These are phyloP conservation scores for Neofusicoccum laricinum DNA, from an alignment of 2,329 filamentous ascomycete species.

Conservation along the genomic window DNA sequence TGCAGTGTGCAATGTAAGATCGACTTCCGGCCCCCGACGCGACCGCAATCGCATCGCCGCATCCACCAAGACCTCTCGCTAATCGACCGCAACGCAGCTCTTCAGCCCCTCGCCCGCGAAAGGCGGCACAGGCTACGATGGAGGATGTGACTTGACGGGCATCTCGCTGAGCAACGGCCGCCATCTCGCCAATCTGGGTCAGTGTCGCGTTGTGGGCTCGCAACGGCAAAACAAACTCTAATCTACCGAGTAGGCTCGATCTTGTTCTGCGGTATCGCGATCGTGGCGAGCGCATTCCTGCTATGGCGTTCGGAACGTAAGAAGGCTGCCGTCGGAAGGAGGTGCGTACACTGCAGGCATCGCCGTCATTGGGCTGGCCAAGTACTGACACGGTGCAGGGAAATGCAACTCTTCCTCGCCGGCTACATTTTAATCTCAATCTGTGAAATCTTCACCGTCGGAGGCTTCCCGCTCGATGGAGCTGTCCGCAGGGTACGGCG, in stretches of 20 bases:
- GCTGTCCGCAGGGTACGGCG: slow-evolving; percentile 68
- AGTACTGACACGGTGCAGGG: slow-evolving; percentile 54
- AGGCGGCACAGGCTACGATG: neutral
- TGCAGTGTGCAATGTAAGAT: slow-evolving; percentile 49
- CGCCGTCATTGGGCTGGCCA: neutral
- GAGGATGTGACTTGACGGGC: slow-evolving; percentile 70
- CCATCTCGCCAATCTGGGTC: slow-evolving; percentile 79
- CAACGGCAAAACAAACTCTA: slow-evolving; percentile 7
- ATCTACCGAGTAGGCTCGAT: slow-evolving; percentile 68
- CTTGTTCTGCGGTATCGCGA: slow-evolving; percentile 73
- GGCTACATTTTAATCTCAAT: slow-evolving; percentile 85
- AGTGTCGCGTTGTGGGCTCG: slow-evolving; percentile 30
- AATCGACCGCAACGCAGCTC: slow-evolving; percentile 51
- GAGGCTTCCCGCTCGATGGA: slow-evolving; percentile 74
- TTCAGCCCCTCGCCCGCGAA: slow-evolving; percentile 58
- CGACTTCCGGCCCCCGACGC: neutral
- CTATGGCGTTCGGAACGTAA: slow-evolving; percentile 82
- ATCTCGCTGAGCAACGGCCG: slow-evolving; percentile 66
- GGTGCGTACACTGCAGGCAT: slow-evolving; percentile 50
- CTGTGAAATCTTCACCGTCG: slow-evolving; percentile 95
- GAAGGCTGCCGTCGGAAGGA: slow-evolving; percentile 87
- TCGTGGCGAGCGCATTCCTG: slow-evolving; percentile 64
- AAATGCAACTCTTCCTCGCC: slow-evolving; percentile 92
- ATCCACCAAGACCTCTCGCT: slow-evolving; percentile 22
- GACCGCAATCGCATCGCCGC: slow-evolving; percentile 1